Percentiles rank a stretch among this genome's conserved stretches.
phyloP scores from a whole-genome alignment of 176 grass and related monocot species.

The Miscanthus lutarioriparius region DNA sequence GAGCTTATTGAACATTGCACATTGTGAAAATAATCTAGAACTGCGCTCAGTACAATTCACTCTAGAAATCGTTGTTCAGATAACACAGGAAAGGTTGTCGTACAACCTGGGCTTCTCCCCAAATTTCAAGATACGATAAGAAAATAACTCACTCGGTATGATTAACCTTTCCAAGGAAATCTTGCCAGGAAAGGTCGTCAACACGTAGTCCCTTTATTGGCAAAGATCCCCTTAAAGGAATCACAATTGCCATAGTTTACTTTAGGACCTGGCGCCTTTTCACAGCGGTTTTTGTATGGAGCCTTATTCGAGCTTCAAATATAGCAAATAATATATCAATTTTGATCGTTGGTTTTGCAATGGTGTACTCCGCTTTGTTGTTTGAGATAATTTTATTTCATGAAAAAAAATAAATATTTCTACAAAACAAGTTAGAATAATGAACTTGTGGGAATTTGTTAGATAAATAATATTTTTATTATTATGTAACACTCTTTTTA shows the following conservation, averaged over 20 bases:
- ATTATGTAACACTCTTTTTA: too few species aligned
- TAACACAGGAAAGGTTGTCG: conserved; percentile 12
- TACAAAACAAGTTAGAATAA: too few species aligned
- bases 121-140: not conserved
- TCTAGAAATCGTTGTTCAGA: not conserved
- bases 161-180: conserved; percentile 77
- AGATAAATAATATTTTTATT: too few species aligned
- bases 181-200: conserved; percentile 79
- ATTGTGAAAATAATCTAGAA: not conserved
- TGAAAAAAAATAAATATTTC: too few species aligned
- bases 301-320: too few species aligned
- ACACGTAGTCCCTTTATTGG: conserved; percentile 56
- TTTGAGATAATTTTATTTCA: too few species aligned
- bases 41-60: not conserved
- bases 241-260: conserved; percentile 73
- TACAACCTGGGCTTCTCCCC: not conserved
- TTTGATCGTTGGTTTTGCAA: too few species aligned
- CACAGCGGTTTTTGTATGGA: too few species aligned
- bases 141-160: conserved; percentile 50
- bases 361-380: too few species aligned
- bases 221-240: conserved; percentile 64
- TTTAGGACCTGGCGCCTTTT: too few species aligned
- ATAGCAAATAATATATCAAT: too few species aligned
- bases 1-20: not conserved
- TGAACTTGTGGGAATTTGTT: too few species aligned